Evolutionary conservation across 441 rosid genomes (phyloP).

Genomic region (Omphalea diandra): DNA sequence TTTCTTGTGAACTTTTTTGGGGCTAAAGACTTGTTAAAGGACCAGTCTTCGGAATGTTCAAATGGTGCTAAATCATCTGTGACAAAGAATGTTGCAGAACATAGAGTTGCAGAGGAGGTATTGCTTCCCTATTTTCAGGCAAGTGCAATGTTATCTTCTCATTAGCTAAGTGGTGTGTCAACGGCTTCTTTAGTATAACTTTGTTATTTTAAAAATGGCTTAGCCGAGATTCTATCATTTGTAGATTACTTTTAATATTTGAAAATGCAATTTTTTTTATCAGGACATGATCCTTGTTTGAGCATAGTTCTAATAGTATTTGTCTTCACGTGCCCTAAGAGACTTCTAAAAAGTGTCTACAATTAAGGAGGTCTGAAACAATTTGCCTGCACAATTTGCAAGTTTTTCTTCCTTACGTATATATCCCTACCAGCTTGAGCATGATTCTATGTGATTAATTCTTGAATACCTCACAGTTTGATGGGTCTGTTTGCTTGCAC

Average conservation of each 20-base stretch:
- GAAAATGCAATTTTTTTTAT: not conserved
- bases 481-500: not conserved
- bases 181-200: constrained; percentile 8
- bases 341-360: too few relatives aligned
- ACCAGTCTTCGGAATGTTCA: constrained; percentile 44
- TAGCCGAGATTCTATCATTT: not conserved
- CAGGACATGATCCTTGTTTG: not conserved
- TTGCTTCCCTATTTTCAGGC: constrained; percentile 99
- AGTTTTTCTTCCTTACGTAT: not conserved
- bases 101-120: constrained; percentile 71
- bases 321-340: too few relatives aligned
- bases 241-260: not conserved
- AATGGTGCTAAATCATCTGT: constrained; percentile 36
- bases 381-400: too few relatives aligned
- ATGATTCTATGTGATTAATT: not conserved
- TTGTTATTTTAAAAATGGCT: not conserved
- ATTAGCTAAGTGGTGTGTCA: constrained; percentile 15
- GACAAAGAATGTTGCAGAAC: constrained; percentile 35
- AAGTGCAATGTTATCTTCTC: constrained; percentile 24
- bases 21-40: constrained; percentile 42
- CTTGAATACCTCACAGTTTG: not conserved
- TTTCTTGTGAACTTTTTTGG: constrained; percentile 85
- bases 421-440: not conserved
- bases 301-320: too few relatives aligned
- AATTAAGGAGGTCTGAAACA: not conserved